Percentiles rank a stretch among this genome's conserved stretches.
These are phyloP conservation scores for Elaeis guineensis DNA, from an alignment of 176 grass and related monocot genomes.

Conservation along the genomic window DNA sequence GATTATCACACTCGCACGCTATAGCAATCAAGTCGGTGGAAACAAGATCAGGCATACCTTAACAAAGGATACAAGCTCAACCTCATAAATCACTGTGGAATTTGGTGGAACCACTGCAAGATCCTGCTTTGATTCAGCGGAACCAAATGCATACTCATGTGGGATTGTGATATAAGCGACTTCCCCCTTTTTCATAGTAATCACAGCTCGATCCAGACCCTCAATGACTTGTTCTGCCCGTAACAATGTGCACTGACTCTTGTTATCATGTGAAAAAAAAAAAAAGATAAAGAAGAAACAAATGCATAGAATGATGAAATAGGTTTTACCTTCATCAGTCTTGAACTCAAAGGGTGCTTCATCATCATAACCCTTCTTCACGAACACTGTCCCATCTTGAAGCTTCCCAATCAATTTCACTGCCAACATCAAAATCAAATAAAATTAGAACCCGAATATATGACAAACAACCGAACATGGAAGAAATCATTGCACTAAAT, in stretches of 20 bases:
- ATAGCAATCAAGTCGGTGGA: too few species aligned
- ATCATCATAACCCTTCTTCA: slow-evolving; percentile 13
- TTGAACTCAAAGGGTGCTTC: slow-evolving; percentile 18
- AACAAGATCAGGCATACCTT: slow-evolving; percentile 33
- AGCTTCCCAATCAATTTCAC: slow-evolving; percentile 23
- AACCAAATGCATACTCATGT: slow-evolving; percentile 50
- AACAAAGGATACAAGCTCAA: slow-evolving; percentile 68
- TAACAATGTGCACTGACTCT: too few species aligned
- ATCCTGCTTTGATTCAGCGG: slow-evolving; percentile 54
- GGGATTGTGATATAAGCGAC: slow-evolving; percentile 55
- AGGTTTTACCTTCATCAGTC: slow-evolving; percentile 9
- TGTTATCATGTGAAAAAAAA: too few species aligned
- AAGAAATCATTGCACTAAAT: background rate
- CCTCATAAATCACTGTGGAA: slow-evolving; percentile 48
- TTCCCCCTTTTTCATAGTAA: slow-evolving; percentile 77
- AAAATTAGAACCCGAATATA: background rate
- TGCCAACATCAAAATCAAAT: background rate
- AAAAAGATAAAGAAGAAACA: too few species aligned
- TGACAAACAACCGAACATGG: background rate
- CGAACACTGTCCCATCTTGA: slow-evolving; percentile 11
- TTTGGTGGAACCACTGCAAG: slow-evolving; percentile 43
- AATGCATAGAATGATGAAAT: too few species aligned
- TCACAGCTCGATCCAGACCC: slow-evolving; percentile 66
- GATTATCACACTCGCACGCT: too few species aligned
- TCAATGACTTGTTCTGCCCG: slow-evolving; percentile 57